Evolutionary conservation across 257 asterid genomes (phyloP).

Genomic region (Solanum infundibuliforme): DNA sequence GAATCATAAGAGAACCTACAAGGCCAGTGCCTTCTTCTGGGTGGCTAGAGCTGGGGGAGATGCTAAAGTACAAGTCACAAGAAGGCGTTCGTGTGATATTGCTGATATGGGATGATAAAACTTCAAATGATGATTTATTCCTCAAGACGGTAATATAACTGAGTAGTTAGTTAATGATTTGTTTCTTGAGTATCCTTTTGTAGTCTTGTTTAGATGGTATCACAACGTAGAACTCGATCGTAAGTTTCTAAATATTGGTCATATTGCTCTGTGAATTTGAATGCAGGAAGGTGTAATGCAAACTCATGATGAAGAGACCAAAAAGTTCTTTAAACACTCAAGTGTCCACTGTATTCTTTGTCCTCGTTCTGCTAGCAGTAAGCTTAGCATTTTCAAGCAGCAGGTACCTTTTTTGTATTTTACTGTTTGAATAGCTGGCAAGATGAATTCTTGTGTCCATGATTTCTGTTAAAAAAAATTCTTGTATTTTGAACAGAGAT

Average conservation of each 20-base stretch:
- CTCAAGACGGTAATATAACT: constrained; percentile 50
- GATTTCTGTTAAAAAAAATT: background rate
- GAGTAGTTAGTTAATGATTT: background rate
- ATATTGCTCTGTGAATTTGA: background rate
- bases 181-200: background rate
- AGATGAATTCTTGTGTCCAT: background rate
- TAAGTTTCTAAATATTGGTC: background rate
- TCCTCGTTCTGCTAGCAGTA: constrained; percentile 93
- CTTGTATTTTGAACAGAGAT: background rate
- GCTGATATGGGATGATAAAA: constrained; percentile 96
- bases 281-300: constrained; percentile 89
- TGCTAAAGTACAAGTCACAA: constrained; percentile 84
- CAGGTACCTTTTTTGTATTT: constrained; percentile 33
- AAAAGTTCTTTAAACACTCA: constrained; percentile 86
- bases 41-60: constrained; percentile 65
- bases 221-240: background rate
- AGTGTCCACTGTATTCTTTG: constrained; percentile 80
- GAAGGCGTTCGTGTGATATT: constrained; percentile 90
- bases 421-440: background rate
- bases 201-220: background rate
- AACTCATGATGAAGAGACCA: constrained; percentile 96
- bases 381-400: constrained; percentile 95
- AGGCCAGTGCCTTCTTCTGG: constrained; percentile 71
- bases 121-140: constrained; percentile 81
- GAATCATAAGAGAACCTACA: constrained; percentile 62